Conservation (phyloP, 2,329 filamentous ascomycete genomes). For the Fusarium sp. region DNA sequence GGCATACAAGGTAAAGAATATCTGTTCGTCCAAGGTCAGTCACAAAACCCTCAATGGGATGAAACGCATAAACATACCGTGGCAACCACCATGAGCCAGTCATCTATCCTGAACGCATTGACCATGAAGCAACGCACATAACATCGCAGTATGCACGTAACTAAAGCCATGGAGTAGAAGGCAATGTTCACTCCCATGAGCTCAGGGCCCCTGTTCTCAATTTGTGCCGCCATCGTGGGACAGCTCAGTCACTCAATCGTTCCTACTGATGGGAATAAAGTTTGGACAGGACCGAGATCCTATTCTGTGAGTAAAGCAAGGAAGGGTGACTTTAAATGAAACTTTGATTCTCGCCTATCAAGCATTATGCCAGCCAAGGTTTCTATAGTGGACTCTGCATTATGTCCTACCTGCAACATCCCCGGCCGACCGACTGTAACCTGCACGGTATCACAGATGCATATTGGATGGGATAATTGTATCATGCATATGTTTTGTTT, state of each 20-base stretch:
- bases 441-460: neutral
- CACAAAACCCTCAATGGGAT: conserved; percentile 27
- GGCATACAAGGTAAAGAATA: conserved; percentile 34
- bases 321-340: conserved; percentile 18
- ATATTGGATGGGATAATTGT: neutral
- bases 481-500: conserved; percentile 7
- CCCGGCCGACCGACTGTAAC: conserved; percentile 5
- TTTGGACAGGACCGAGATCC: conserved; percentile 17
- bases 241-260: neutral
- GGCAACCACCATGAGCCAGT: conserved; percentile 52
- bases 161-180: conserved; percentile 42
- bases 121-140: conserved; percentile 50
- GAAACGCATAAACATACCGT: conserved; percentile 34
- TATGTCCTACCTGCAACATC: conserved; percentile 1
- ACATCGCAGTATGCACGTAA: conserved; percentile 46
- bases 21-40: conserved; percentile 40
- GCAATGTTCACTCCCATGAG: conserved; percentile 49
- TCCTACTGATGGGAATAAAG: neutral
- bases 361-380: neutral
- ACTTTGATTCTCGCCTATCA: neutral
- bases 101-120: conserved; percentile 51
- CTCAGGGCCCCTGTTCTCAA: conserved; percentile 47
- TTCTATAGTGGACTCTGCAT: neutral
- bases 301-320: neutral
- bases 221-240: conserved; percentile 22